Percentiles rank a stretch among this genome's conserved stretches.
phyloP scores from a whole-genome alignment of 2,329 filamentous ascomycete genomes.

The Fusarium ramigenum region DNA sequence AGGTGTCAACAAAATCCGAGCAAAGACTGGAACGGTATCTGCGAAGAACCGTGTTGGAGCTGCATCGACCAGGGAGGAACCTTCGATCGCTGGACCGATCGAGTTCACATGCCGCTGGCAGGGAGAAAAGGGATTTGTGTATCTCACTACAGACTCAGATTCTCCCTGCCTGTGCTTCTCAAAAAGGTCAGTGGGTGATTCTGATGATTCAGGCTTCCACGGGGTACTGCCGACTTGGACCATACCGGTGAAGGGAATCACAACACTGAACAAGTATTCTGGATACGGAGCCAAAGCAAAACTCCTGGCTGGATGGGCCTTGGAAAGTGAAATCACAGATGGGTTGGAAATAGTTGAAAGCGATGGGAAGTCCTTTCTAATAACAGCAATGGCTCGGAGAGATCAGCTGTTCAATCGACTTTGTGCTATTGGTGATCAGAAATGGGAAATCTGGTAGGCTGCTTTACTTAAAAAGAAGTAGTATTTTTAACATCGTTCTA shows the following conservation, averaged over 20 bases:
- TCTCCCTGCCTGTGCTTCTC: constrained; percentile 10
- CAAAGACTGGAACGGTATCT: constrained; percentile 63
- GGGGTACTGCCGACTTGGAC: constrained; percentile 70
- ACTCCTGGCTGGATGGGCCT: constrained; percentile 78
- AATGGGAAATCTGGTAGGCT: constrained; percentile 73
- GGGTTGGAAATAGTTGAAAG: constrained; percentile 70
- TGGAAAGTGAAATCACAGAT: constrained; percentile 75
- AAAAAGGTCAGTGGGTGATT: not conserved
- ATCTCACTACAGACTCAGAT: constrained; percentile 12
- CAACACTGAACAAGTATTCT: constrained; percentile 77
- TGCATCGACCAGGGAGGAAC: not conserved
- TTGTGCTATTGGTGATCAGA: constrained; percentile 76
- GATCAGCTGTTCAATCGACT: constrained; percentile 82
- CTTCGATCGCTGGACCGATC: constrained; percentile 63
- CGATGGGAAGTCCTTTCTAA: constrained; percentile 57
- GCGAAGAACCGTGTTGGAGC: constrained; percentile 69
- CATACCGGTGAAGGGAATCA: constrained; percentile 73
- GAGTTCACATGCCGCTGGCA: constrained; percentile 75
- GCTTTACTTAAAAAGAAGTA: not conserved
- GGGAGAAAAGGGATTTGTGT: constrained; percentile 67
- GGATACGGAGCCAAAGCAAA: constrained; percentile 83
- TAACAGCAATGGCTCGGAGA: constrained; percentile 75
- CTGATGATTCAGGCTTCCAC: not conserved
- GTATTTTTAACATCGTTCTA: fast-evolving
- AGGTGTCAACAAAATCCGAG: constrained; percentile 73